Percentiles rank a stretch among this genome's conserved stretches.
Evolutionary conservation across 108 stramenopile species (phyloP).

Genomic region (Fistulifera pelliculosa): DNA sequence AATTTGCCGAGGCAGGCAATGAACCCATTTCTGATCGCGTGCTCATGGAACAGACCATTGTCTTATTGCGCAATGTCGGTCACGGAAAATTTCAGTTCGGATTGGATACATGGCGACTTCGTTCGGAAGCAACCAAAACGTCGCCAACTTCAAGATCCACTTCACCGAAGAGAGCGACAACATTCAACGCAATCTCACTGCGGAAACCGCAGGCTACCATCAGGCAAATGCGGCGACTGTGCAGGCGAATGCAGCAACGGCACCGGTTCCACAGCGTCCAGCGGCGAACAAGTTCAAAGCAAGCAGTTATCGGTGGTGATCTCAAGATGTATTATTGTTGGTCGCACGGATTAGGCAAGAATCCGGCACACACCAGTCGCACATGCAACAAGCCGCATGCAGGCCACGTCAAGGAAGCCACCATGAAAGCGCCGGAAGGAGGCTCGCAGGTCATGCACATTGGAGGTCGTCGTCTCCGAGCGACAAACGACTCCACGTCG

Average conservation of each 20-base stretch:
- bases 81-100: too few relatives aligned
- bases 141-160: conserved; percentile 9
- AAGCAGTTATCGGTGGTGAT: too few relatives aligned
- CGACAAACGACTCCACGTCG: neutral
- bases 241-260: neutral
- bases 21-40: neutral
- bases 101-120: too few relatives aligned
- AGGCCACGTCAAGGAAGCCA: conserved; percentile 4
- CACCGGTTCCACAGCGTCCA: too few relatives aligned
- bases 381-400: conserved; percentile 1
- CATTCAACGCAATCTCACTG: neutral
- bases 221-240: neutral
- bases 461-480: neutral
- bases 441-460: too few relatives aligned
- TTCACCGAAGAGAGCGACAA: conserved; percentile 6
- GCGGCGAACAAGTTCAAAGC: too few relatives aligned
- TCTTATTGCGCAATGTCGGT: neutral
- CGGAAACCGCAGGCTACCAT: neutral
- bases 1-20: neutral
- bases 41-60: neutral
- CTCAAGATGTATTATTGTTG: conserved; percentile 10
- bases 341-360: conserved; percentile 10
- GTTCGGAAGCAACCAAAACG: neutral
- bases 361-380: conserved; percentile 12
- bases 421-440: neutral